A percentile compares a stretch with the other conserved stretches of the same genome.
Conservation (phyloP, 1,284 basidiomycete species). For the Sporisorium graminicola region DNA sequence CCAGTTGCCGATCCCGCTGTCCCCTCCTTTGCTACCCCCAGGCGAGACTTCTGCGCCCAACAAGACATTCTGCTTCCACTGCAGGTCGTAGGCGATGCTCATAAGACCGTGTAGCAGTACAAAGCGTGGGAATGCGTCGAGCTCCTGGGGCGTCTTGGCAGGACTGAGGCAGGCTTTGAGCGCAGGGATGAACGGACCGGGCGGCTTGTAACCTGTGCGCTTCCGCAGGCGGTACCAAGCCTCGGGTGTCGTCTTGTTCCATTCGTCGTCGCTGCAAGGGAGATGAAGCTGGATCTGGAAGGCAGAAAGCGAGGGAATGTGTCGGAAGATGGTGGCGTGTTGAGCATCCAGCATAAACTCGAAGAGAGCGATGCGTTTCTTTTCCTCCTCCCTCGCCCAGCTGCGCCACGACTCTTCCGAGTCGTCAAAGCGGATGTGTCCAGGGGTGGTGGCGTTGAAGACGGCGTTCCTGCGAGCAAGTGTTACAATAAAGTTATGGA, state of each 20-base stretch:
- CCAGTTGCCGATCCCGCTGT: constrained; percentile 47
- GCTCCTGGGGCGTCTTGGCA: constrained; percentile 49
- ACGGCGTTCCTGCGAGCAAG: constrained; percentile 59
- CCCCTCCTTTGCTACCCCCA: constrained; percentile 27
- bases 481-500: constrained; percentile 62
- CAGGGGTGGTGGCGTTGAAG: constrained; percentile 44
- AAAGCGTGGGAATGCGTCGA: constrained; percentile 53
- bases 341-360: constrained; percentile 58
- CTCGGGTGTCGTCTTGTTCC: constrained; percentile 51
- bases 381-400: constrained; percentile 60
- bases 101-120: constrained; percentile 58
- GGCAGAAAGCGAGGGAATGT: constrained; percentile 54
- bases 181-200: constrained; percentile 50
- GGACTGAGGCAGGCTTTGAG: constrained; percentile 55
- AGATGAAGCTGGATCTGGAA: constrained; percentile 57
- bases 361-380: constrained; percentile 57
- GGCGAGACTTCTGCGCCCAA: constrained; percentile 48
- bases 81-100: constrained; percentile 59
- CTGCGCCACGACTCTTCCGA: constrained; percentile 54
- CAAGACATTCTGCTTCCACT: constrained; percentile 59
- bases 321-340: constrained; percentile 58
- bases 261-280: constrained; percentile 55
- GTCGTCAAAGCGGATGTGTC: constrained; percentile 35
- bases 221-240: constrained; percentile 45
- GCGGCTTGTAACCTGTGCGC: constrained; percentile 46